Conservation (phyloP, 202 grass and related monocot species). For the Musa balbisiana region DNA sequence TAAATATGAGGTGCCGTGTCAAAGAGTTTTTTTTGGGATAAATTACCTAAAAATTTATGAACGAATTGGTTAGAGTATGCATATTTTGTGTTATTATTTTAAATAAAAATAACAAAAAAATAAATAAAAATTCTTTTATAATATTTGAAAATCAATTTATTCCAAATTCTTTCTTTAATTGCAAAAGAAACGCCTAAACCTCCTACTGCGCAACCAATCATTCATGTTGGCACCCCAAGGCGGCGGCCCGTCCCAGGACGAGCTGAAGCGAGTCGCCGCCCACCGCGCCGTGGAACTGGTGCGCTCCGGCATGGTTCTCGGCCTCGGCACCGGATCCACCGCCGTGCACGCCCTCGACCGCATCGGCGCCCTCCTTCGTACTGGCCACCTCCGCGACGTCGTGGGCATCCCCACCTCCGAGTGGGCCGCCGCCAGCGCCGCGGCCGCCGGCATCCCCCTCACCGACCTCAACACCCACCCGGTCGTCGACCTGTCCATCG, state of each 20-base stretch:
- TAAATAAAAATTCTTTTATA: too few relatives aligned
- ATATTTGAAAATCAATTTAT: too few relatives aligned
- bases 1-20: too few relatives aligned
- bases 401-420: constrained; percentile 5
- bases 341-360: background rate
- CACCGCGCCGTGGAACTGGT: constrained; percentile 1
- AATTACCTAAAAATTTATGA: too few relatives aligned
- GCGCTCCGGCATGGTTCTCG: background rate
- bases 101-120: too few relatives aligned
- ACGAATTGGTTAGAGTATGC: too few relatives aligned
- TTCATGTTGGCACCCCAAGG: background rate
- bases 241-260: background rate
- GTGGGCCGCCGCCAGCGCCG: background rate
- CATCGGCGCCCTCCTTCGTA: background rate
- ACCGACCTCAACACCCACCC: constrained; percentile 3
- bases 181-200: background rate
- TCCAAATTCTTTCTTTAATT: too few relatives aligned
- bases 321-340: constrained; percentile 6
- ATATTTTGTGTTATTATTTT: too few relatives aligned
- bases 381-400: background rate
- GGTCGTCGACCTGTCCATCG: constrained; percentile 2
- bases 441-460: background rate
- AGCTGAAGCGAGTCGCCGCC: constrained; percentile 9
- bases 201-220: too few relatives aligned
- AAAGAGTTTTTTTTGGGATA: too few relatives aligned